Evolutionary conservation across 108 stramenopile genomes (phyloP).

Genomic region (Cylindrotheca fusiformis): DNA sequence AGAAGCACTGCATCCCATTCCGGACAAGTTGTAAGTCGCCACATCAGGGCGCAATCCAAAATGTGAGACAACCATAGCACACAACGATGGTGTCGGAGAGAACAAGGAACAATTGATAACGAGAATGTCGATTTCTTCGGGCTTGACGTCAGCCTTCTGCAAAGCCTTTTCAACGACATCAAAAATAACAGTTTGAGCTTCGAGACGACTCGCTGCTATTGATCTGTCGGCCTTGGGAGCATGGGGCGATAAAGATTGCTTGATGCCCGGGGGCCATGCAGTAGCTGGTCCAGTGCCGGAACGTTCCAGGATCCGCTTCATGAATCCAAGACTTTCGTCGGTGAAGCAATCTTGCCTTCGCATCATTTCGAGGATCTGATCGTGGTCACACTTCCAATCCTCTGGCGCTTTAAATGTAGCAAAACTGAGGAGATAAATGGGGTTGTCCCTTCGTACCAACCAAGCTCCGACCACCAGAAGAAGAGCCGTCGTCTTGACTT

Average conservation of each 20-base stretch:
- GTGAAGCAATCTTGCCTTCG: conserved; percentile 87
- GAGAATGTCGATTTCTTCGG: conserved; percentile 92
- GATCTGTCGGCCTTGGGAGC: conserved; percentile 77
- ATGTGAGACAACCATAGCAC: conserved; percentile 94
- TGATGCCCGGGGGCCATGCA: conserved; percentile 97
- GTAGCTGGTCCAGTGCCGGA: conserved; percentile 92
- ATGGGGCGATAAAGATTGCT: conserved; percentile 62
- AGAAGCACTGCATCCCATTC: conserved; percentile 98
- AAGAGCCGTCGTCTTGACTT: conserved; percentile 74
- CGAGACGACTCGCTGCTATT: conserved; percentile 87
- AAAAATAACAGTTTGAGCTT: conserved; percentile 93
- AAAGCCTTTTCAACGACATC: conserved; percentile 90
- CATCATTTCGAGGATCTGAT: conserved; percentile 91
- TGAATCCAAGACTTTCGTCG: conserved; percentile 82
- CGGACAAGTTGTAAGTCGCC: conserved; percentile 89
- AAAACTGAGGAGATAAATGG: conserved; percentile 92
- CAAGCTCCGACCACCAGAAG: conserved; percentile 61
- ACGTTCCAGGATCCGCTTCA: conserved; percentile 86
- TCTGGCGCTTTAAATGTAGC: conserved; percentile 94
- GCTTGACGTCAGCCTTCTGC: conserved; percentile 82
- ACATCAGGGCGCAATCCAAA: conserved; percentile 92
- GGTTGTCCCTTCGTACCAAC: conserved; percentile 72
- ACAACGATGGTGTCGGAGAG: conserved; percentile 95
- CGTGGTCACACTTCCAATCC: conserved; percentile 87
- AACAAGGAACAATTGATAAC: conserved; percentile 98